These are phyloP conservation scores for Paramecium sexaurelia DNA, from an alignment of 73 alveolate genomes.

Conservation along the genomic window DNA sequence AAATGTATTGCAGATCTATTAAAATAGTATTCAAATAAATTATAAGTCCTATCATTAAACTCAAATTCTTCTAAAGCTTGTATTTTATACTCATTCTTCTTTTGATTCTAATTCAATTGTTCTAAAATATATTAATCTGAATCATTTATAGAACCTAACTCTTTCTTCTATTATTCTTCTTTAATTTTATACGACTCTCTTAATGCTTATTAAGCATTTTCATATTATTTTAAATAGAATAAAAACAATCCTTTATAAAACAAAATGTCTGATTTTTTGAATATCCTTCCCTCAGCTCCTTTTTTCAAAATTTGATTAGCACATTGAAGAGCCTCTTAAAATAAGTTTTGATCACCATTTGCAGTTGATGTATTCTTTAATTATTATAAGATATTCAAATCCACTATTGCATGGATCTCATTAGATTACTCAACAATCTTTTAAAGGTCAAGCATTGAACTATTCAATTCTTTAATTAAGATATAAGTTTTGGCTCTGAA, in stretches of 20 bases:
- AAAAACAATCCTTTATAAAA: slow-evolving; percentile 61
- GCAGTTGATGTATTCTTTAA: slow-evolving; percentile 44
- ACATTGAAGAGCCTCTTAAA: background rate
- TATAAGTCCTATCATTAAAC: slow-evolving; percentile 62
- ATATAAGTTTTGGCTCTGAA: slow-evolving; percentile 56
- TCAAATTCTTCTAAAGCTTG: slow-evolving; percentile 60
- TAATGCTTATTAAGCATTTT: background rate
- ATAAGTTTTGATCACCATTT: background rate
- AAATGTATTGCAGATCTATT: slow-evolving; percentile 23
- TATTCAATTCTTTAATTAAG: slow-evolving; percentile 45
- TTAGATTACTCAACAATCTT: slow-evolving; percentile 40
- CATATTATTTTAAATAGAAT: slow-evolving; percentile 59
- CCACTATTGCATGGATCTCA: slow-evolving; percentile 17
- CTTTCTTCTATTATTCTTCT: slow-evolving; percentile 21
- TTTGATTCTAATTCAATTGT: background rate
- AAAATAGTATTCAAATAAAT: slow-evolving; percentile 57
- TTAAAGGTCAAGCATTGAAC: slow-evolving; percentile 47
- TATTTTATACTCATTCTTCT: background rate
- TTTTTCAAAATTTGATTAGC: background rate
- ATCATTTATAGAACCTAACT: background rate
- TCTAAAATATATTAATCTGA: slow-evolving; percentile 29
- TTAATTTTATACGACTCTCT: slow-evolving; percentile 60
- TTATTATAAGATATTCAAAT: background rate
- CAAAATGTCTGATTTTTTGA: slow-evolving; percentile 50
- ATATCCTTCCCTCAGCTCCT: slow-evolving; percentile 56